Conservation (phyloP, 106 monocot species). For the Dioscorea zingiberensis region DNA sequence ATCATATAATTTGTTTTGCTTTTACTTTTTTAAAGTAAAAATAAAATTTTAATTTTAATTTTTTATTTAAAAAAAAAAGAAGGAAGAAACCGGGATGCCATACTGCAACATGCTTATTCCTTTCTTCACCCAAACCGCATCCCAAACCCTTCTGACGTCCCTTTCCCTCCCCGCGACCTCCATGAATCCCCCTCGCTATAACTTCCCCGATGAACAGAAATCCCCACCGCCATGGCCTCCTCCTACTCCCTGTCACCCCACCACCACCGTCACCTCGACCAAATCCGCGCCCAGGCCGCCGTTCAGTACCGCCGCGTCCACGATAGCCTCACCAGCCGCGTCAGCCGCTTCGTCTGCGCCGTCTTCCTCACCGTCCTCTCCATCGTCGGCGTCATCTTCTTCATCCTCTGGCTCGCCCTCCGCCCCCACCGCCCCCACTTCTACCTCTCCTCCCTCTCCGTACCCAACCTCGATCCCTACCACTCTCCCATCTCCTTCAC, state of each 20-base stretch:
- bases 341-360: slow-evolving; percentile 19
- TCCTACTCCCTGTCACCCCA: not conserved
- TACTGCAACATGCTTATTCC: not conserved
- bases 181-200: not conserved
- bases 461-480: not conserved
- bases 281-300: slow-evolving; percentile 7
- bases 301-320: slow-evolving; percentile 7
- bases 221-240: not conserved
- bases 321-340: slow-evolving; percentile 3
- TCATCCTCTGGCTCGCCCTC: slow-evolving; percentile 34
- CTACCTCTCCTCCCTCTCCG: slow-evolving; percentile 29
- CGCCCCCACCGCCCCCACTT: slow-evolving; percentile 51
- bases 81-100: not conserved
- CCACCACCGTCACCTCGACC: slow-evolving; percentile 1
- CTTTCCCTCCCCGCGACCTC: slow-evolving; percentile 22
- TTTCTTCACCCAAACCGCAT: not conserved
- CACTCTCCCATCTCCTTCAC: slow-evolving; percentile 12
- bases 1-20: too few relatives aligned
- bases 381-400: slow-evolving; percentile 23
- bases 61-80: too few relatives aligned
- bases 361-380: slow-evolving; percentile 29
- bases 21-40: too few relatives aligned
- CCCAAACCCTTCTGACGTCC: slow-evolving; percentile 15
- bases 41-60: too few relatives aligned
- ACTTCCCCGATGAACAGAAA: not conserved